These are phyloP conservation scores for Penicillium bialowiezense DNA, from an alignment of 495 filamentous ascomycete genomes.

Conservation along the genomic window DNA sequence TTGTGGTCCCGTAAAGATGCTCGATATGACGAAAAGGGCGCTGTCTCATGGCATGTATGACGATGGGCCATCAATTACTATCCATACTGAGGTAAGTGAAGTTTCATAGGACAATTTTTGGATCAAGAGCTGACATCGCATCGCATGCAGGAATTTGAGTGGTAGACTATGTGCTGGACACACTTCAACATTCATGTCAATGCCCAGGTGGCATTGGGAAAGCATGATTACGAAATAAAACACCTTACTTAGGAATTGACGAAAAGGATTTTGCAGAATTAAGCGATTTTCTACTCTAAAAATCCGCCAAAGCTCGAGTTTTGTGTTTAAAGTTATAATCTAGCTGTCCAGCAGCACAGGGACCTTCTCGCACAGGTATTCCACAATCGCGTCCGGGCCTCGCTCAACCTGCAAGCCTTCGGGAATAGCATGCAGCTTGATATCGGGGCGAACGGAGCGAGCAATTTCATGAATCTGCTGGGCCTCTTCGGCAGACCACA, in stretches of 20 bases:
- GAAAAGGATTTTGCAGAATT: too few species aligned
- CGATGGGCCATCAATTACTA: conserved; percentile 10
- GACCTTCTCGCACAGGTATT: conserved; percentile 59
- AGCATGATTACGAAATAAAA: too few species aligned
- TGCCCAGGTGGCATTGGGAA: too few species aligned
- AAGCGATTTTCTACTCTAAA: too few species aligned
- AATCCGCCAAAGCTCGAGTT: too few species aligned
- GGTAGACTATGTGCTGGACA: neutral
- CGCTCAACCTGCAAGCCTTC: conserved; percentile 61
- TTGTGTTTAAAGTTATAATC: too few species aligned
- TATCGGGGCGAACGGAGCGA: conserved; percentile 44
- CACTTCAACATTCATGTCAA: too few species aligned
- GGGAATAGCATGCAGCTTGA: conserved; percentile 60
- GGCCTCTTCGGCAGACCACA: conserved; percentile 63
- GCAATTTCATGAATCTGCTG: conserved; percentile 54
- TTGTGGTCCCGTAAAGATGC: conserved; percentile 13
- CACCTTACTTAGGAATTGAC: too few species aligned
- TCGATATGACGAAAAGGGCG: conserved; percentile 2
- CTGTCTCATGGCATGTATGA: conserved; percentile 1
- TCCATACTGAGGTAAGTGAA: conserved; percentile 13
- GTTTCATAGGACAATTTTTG: neutral
- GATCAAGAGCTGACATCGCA: neutral
- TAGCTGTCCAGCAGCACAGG: conserved; percentile 48
- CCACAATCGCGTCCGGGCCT: conserved; percentile 64
- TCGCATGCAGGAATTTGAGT: conserved; percentile 6